A percentile compares a stretch with the other conserved stretches of the same genome.
These are phyloP conservation scores for Glycine latifolia DNA, from an alignment of 306 rosid species.

Conservation along the genomic window DNA sequence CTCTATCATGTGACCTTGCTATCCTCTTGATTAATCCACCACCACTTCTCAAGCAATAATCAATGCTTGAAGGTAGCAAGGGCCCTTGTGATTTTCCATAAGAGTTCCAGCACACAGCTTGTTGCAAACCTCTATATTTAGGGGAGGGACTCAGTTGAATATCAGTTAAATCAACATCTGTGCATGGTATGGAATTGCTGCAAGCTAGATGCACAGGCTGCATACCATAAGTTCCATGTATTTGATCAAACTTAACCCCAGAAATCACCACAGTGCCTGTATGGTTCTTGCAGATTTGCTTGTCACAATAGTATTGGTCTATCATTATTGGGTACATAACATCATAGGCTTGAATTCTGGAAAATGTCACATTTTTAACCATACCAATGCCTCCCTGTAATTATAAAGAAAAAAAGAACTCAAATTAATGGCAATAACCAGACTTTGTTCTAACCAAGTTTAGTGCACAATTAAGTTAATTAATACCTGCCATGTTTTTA, in stretches of 20 bases:
- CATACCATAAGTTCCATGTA: conserved; percentile 64
- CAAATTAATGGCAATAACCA: conserved; percentile 7
- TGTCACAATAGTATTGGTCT: conserved; percentile 93
- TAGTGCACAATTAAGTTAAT: not conserved
- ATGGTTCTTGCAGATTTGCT: conserved; percentile 78
- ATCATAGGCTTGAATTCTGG: conserved; percentile 71
- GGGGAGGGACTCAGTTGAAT: conserved; percentile 74
- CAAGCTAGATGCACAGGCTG: conserved; percentile 86
- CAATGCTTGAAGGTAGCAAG: conserved; percentile 72
- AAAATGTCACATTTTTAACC: conserved; percentile 86
- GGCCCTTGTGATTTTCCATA: conserved; percentile 80
- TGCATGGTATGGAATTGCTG: conserved; percentile 81
- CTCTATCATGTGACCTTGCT: conserved; percentile 68
- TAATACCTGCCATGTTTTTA: conserved; percentile 97
- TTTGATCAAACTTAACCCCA: conserved; percentile 66
- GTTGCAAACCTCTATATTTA: conserved; percentile 45
- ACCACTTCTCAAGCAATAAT: conserved; percentile 78
- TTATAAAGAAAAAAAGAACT: not conserved
- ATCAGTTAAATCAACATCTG: conserved; percentile 67
- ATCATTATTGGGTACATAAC: conserved; percentile 79
- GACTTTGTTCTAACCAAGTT: not conserved
- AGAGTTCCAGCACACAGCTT: conserved; percentile 71
- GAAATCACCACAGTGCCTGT: conserved; percentile 67
- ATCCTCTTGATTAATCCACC: conserved; percentile 59
- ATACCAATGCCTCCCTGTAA: conserved; percentile 89